Base-by-base conservation (phyloP, 805 yeast genomes). In the Brettanomyces naardenensis region DNA sequence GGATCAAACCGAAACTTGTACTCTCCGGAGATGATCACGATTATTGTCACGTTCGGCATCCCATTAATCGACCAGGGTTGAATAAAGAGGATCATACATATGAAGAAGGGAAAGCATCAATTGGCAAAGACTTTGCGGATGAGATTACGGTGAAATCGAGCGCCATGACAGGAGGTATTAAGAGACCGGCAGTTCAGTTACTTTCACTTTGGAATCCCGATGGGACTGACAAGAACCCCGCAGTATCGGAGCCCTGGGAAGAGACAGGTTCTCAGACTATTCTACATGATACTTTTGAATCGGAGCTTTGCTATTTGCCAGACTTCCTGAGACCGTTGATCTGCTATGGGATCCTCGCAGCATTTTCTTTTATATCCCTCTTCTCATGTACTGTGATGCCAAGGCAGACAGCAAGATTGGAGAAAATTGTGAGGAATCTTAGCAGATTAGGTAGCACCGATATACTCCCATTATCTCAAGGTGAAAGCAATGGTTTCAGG, bases 1-100 rank as follows among this genome's bases (percentile, higher is more conserved):
- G 59, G 7, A 56, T 90, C 1, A 61, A 70, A 33, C 99, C 99
- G 0, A 66, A 66, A 13, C 58, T 79, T 9, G 68, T 84, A 4
- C 85, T 88, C 52, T 77, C 94, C 5, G 99, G 98, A 1, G 99
- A 92, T 57, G 98, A 92, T 56, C 99, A 92, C 62, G 98, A 92
- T 57, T 88, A 86, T 49, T 92, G 99, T 57, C 85, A 81, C 45
- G 71, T 81, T 15, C 61, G 61, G 11, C 97, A 89, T 54, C 47
- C 51, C 9, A 33, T 36, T 7, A 37, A 29, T 15, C 39, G 39
- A 21, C 43, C 9, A 53, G 62, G 41, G 28, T 32, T 26, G 10
- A 20, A 33, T 13, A 18, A 15, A 4, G 31, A 33, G 18, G 47
- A 45, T 30, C 40, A 41, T 25, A 17, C 20, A n/a, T 36, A 35